phyloP scores from a whole-genome alignment of 2,329 filamentous ascomycete genomes.

The Botryotinia globosa region DNA sequence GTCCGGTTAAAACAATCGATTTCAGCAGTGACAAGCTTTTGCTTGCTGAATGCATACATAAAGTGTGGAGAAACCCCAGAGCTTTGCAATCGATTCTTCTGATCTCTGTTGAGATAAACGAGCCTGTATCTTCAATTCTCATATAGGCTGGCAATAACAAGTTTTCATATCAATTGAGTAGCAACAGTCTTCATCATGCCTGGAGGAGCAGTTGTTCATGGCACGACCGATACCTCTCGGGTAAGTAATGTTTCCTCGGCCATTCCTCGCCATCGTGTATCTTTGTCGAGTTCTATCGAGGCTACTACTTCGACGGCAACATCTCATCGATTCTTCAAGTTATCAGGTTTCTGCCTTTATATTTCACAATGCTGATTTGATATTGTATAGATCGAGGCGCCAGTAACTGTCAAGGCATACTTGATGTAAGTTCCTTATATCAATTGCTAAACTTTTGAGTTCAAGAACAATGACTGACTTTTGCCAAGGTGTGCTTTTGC shows the following conservation, averaged over 20 bases:
- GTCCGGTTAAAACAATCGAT: constrained; percentile 1
- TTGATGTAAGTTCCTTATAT: constrained; percentile 5
- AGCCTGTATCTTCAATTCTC: constrained; percentile 5
- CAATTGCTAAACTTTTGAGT: background rate
- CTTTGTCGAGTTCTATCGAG: background rate
- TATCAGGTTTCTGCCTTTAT: background rate
- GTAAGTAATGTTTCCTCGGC: constrained; percentile 3
- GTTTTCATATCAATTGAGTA: constrained; percentile 7
- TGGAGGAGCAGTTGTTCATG: constrained; percentile 20
- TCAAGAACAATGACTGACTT: background rate
- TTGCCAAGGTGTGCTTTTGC: constrained; percentile 58
- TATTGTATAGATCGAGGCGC: constrained; percentile 12
- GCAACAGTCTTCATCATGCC: constrained; percentile 17
- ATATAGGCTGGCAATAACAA: constrained; percentile 5
- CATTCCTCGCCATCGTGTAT: background rate
- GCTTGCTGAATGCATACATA: constrained; percentile 6
- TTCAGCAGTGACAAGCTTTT: background rate
- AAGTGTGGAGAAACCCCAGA: constrained; percentile 3
- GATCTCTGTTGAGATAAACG: constrained; percentile 5
- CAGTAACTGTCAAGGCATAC: constrained; percentile 17
- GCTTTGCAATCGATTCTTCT: background rate
- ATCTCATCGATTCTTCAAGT: background rate
- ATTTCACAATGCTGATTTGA: background rate
- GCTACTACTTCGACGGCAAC: background rate
- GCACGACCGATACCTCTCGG: constrained; percentile 22